phyloP scores from a whole-genome alignment of 1,139 yeast species.

The Casaregolazyma lundiana region DNA sequence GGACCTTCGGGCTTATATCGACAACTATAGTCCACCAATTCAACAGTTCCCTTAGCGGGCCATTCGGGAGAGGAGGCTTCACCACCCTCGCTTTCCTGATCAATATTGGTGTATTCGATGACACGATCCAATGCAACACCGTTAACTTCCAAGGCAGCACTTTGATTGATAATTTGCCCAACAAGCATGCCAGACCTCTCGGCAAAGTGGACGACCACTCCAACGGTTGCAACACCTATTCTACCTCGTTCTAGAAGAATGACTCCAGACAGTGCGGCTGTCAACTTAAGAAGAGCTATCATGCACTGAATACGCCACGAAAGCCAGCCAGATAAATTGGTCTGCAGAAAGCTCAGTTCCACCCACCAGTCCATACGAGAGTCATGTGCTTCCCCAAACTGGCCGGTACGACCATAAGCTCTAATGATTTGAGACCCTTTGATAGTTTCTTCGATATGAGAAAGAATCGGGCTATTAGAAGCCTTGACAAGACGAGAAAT shows the following conservation, averaged over 20 bases:
- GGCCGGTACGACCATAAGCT: slow-evolving; percentile 46
- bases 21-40: neutral
- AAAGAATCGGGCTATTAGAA: slow-evolving; percentile 80
- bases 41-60: neutral
- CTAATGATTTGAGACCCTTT: slow-evolving; percentile 71
- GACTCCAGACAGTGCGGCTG: slow-evolving; percentile 51
- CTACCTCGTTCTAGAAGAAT: slow-evolving; percentile 54
- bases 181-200: slow-evolving; percentile 27
- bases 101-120: slow-evolving; percentile 66
- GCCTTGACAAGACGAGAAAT: slow-evolving; percentile 78
- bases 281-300: slow-evolving; percentile 43
- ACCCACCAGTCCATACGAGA: slow-evolving; percentile 42
- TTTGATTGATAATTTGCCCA: slow-evolving; percentile 39
- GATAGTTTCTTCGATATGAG: slow-evolving; percentile 70
- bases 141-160: slow-evolving; percentile 72
- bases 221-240: slow-evolving; percentile 62
- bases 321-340: slow-evolving; percentile 67
- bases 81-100: slow-evolving; percentile 42
- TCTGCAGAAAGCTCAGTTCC: slow-evolving; percentile 64
- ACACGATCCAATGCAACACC: slow-evolving; percentile 85
- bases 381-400: slow-evolving; percentile 49
- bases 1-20: neutral
- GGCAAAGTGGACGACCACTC: slow-evolving; percentile 56
- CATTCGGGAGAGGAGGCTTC: neutral
- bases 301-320: slow-evolving; percentile 56